Base-by-base conservation (phyloP, 2,329 filamentous ascomycete species). In the Paraconiothyrium sp. region DNA sequence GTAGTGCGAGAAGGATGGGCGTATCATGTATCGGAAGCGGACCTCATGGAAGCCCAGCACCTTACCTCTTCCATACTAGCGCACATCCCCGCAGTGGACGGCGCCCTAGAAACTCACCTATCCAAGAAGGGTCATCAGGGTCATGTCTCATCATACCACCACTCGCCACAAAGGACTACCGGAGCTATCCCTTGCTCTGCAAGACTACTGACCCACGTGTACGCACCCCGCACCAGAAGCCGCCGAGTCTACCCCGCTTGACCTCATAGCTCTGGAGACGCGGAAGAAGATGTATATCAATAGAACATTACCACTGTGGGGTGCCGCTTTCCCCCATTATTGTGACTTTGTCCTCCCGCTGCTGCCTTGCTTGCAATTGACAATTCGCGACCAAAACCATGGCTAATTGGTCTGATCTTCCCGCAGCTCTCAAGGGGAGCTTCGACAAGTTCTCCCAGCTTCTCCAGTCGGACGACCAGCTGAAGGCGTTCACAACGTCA, bases 401-500 rank as follows among this genome's bases (percentile, higher is more conserved):
- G 74, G 62, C 72, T 52, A 65, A 61, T 58, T 79, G 76, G 76
- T 68, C 72, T 35, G 76, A 79, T 56, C 68, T 79, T 11, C 68
- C 75, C 11, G 65, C 59, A 30, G 75, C 75, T 3, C 68, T 78
- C 14, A 70, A 73, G 56, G 72, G 70, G 8, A 74, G 68, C 65
- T 67, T 72, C n/a, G 68, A 68, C 56, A 72, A 76, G 65, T 62
- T 78, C 48, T 63, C 70, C 27, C 50, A 74, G 60, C 72, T 77
- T 48, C 71, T 78, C 32, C 60, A 72, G 20, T 76, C 74, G 39
- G 76, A 79, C 41, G 62, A 54, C 27, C 74, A 76, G 59, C 70
- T 78, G 54, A 75, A 76, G 27, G 75, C 76, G 9, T 78, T 79
- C 58, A 76, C 73, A 4, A 74, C 71, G 5, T 73, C 77, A 0